phyloP scores from a whole-genome alignment of 208 protist species.

The Leishmania mexicana region DNA sequence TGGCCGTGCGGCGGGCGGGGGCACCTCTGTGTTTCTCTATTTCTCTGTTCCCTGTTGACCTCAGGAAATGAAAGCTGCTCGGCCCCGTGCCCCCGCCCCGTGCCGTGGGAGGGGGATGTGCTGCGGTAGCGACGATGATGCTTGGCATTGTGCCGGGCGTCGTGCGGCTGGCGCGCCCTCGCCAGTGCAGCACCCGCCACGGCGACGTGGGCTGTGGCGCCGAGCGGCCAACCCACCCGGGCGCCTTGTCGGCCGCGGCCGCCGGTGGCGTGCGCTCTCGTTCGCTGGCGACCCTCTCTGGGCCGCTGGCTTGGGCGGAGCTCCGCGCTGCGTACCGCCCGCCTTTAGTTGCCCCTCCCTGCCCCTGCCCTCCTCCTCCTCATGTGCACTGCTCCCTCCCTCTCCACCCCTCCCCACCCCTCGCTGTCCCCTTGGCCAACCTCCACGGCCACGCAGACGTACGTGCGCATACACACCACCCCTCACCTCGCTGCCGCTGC shows the following conservation, averaged over 20 bases:
- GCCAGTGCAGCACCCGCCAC: no score
- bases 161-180: not conserved
- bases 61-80: not conserved
- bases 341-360: not conserved
- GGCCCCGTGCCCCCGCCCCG: no score
- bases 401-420: not conserved
- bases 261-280: no score
- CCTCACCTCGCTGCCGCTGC: not conserved
- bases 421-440: not conserved
- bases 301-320: not conserved
- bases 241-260: no score
- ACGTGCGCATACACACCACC: not conserved
- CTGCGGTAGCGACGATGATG: not conserved
- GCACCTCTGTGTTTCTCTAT: no score
- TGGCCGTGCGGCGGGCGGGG: no score
- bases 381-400: not conserved
- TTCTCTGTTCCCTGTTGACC: no score
- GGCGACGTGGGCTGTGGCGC: no score
- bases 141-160: not conserved
- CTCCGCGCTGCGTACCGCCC: not conserved
- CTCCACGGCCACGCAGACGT: not conserved
- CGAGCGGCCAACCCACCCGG: not conserved
- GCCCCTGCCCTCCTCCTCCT: not conserved
- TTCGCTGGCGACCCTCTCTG: not conserved
- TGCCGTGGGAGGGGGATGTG: not conserved